Evolutionary conservation across 495 filamentous ascomycete genomes (phyloP).

Genomic region (Parmelia sp.): DNA sequence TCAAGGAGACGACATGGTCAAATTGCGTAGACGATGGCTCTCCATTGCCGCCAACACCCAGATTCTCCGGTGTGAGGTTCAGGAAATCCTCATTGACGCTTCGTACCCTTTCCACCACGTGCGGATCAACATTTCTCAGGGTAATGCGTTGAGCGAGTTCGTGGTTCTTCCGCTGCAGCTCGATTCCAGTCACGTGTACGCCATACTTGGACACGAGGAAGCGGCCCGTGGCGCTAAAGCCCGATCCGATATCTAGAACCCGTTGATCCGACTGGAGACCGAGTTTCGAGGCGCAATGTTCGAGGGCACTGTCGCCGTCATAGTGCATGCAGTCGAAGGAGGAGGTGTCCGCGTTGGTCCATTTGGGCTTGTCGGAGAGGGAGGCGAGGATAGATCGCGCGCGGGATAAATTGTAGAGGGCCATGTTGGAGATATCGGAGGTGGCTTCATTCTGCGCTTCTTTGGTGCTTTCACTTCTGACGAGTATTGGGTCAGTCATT

Average conservation of each 20-base stretch:
- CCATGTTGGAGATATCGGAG: slow-evolving; percentile 4
- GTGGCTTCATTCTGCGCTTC: not conserved
- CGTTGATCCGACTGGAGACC: not conserved
- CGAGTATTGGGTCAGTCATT: too few species aligned
- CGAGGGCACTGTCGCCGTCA: slow-evolving; percentile 10
- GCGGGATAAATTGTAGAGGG: slow-evolving; percentile 7
- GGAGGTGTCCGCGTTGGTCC: slow-evolving; percentile 10
- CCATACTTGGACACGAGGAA: slow-evolving; percentile 10
- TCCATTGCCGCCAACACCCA: not conserved
- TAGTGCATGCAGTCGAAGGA: slow-evolving; percentile 18
- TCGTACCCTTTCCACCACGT: not conserved
- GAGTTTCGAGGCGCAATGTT: not conserved
- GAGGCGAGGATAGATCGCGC: not conserved
- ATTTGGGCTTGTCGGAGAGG: slow-evolving; percentile 1
- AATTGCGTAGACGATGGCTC: not conserved
- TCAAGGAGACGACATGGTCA: slow-evolving; percentile 1
- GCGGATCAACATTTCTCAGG: not conserved
- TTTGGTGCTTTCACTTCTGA: too few species aligned
- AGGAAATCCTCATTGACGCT: slow-evolving; percentile 14
- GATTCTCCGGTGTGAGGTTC: not conserved
- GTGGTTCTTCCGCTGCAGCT: slow-evolving; percentile 4
- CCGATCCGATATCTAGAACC: slow-evolving; percentile 11
- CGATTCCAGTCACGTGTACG: slow-evolving; percentile 5
- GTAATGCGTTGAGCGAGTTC: slow-evolving; percentile 9
- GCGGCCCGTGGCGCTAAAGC: slow-evolving; percentile 11